These are phyloP conservation scores for Knoxia roxburghii DNA, from an alignment of 257 asterid species.

Conservation along the genomic window DNA sequence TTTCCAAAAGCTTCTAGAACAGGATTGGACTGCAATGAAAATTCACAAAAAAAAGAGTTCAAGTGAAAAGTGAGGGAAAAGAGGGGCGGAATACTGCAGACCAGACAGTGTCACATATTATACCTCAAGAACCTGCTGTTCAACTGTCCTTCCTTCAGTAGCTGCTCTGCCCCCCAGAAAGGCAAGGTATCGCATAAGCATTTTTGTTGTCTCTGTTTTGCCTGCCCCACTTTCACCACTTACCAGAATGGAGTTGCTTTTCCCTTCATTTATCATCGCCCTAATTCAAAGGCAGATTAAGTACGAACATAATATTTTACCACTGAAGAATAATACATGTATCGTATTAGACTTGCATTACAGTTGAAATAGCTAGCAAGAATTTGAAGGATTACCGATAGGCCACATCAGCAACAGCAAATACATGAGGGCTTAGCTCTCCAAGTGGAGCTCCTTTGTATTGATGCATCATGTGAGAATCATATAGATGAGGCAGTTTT, in stretches of 20 bases:
- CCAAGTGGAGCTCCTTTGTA: conserved; percentile 96
- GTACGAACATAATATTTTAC: conserved; percentile 1
- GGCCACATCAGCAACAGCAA: conserved; percentile 98
- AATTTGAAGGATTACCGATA: conserved; percentile 58
- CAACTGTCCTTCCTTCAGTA: conserved; percentile 98
- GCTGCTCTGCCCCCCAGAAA: conserved; percentile 91
- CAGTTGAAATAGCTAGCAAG: conserved; percentile 13
- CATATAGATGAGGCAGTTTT: conserved; percentile 82
- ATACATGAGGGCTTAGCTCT: conserved; percentile 93
- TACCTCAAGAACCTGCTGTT: conserved; percentile 99
- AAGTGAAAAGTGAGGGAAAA: conserved; percentile 7
- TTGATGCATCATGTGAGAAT: conserved; percentile 94
- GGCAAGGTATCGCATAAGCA: conserved; percentile 97
- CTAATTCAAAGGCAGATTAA: conserved; percentile 33
- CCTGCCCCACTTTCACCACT: conserved; percentile 99
- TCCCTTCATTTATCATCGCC: conserved; percentile 85
- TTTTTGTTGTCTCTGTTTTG: conserved; percentile 97
- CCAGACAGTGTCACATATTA: conserved; percentile 22
- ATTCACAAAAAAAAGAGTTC: background rate
- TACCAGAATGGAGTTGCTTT: conserved; percentile 95
- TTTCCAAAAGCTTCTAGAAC: conserved; percentile 99
- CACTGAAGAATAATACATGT: conserved; percentile 1
- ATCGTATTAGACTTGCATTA: conserved; percentile 17
- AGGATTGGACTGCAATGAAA: conserved; percentile 85
- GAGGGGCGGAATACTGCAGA: background rate